phyloP scores from a whole-genome alignment of 495 filamentous ascomycete species.

The Aspergillus cavernicola region DNA sequence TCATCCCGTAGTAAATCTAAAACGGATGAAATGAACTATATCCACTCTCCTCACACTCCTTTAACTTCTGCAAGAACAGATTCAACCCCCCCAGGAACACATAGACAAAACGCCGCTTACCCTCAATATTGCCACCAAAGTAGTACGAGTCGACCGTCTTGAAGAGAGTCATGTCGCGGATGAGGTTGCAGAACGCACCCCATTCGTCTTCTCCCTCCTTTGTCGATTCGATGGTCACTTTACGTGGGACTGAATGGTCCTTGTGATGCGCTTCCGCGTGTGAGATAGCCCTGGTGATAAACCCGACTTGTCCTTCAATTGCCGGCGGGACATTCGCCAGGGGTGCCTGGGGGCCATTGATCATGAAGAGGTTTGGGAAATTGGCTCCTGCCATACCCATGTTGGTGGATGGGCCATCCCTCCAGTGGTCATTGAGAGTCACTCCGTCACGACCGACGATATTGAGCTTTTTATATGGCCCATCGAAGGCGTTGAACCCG shows the following conservation, averaged over 20 bases:
- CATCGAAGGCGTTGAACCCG: conserved; percentile 32
- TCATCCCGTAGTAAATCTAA: no score
- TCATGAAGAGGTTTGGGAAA: conserved; percentile 13
- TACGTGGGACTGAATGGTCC: not conserved
- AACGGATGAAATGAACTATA: not conserved
- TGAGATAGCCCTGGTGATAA: not conserved
- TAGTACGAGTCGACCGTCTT: not conserved
- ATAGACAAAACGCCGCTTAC: not conserved
- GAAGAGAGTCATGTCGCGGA: not conserved
- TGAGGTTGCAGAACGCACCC: not conserved
- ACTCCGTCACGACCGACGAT: conserved; percentile 30
- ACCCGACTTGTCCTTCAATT: not conserved
- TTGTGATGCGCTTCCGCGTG: not conserved
- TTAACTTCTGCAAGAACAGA: not conserved
- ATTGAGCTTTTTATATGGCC: conserved; percentile 26
- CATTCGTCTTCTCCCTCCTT: not conserved
- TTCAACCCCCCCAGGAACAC: not conserved
- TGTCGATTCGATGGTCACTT: not conserved
- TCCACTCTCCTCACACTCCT: not conserved
- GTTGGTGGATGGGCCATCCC: not conserved
- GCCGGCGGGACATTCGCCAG: not conserved
- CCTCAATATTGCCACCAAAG: not conserved
- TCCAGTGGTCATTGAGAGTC: not conserved
- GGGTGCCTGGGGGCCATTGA: not conserved
- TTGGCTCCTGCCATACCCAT: not conserved